Evolutionary conservation across 1,284 basidiomycete genomes (phyloP), one percentile per base, ranked within the genome.

Genomic region (Tetrapyrgos nigripes): DNA sequence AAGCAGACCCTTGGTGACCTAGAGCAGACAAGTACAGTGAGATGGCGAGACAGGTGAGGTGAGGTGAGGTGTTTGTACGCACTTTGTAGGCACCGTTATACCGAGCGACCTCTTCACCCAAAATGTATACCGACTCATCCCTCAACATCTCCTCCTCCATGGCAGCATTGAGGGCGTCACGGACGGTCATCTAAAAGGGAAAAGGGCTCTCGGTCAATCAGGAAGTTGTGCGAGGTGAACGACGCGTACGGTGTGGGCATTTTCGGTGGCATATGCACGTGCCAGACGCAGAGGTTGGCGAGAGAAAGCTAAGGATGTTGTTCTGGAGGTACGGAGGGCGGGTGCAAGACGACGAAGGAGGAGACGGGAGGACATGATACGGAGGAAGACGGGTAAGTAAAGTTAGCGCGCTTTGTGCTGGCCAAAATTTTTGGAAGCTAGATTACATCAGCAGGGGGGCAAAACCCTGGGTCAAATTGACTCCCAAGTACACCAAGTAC

Each of bases 81-180:
- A 94, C 95, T 88, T 99, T 99, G 90, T 99, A 99, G 66, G 97
- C 97, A 79, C 97, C 97, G 74, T 99, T 98, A 83, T 99, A 99
- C 65, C 95, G 89, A 55, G 97, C 97, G 57, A 99, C 97, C 78
- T 99, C 97, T 79, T 99, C 97, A 66, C 97, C 97, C 69, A 99
- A 80, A 73, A 99, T 80, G 76, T 97, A 99, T 53, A 99, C 97
- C 40, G 82, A 91, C 75, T 97, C 92, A 79, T 99, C 97, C 52
- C 95, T 88, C 69, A 92, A 75, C 97, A 99, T 99, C 82, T 99
- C 97, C 81, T 99, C 97, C 82, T 99, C 97, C 94, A 99, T 97
- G 35, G 97, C 97, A 61, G 89, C 80, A 80, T 98, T 99, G 67
- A 99, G 89, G 43, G 97, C 97, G 60, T 99, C 97, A 73, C 97